These are phyloP conservation scores for Hibiscus syriacus DNA, from an alignment of 345 rosid genomes.

Conservation along the genomic window DNA sequence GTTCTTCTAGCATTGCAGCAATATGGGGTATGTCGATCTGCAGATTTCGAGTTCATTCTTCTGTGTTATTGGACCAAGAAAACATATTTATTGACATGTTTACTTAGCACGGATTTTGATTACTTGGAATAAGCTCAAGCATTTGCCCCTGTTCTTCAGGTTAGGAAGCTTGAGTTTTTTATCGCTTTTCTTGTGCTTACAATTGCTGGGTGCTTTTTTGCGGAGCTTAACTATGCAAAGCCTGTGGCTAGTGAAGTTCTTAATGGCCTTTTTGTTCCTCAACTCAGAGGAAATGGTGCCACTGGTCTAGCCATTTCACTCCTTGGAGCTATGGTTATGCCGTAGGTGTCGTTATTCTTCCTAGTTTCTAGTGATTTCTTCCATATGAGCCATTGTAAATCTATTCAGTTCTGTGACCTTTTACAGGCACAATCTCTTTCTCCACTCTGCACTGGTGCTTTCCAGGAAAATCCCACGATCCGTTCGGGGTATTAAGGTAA, in stretches of 20 bases:
- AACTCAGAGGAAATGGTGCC: slow-evolving; percentile 88
- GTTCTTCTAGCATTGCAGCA: slow-evolving; percentile 74
- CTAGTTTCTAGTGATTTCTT: slow-evolving; percentile 1
- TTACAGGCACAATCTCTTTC: slow-evolving; percentile 84
- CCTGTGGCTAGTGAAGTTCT: slow-evolving; percentile 67
- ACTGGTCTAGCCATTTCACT: slow-evolving; percentile 90
- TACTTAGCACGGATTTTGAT: slow-evolving; percentile 6
- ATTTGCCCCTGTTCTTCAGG: slow-evolving; percentile 32
- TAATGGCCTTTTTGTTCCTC: slow-evolving; percentile 85
- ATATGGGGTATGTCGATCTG: slow-evolving; percentile 60
- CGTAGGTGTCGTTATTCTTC: slow-evolving; percentile 45
- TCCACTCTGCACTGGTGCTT: slow-evolving; percentile 93
- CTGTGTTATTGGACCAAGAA: neutral
- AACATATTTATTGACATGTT: neutral
- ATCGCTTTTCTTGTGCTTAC: slow-evolving; percentile 78
- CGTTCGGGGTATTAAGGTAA: slow-evolving; percentile 67
- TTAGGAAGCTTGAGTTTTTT: slow-evolving; percentile 81
- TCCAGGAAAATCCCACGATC: slow-evolving; percentile 90
- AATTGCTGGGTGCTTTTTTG: slow-evolving; percentile 79
- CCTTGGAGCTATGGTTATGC: slow-evolving; percentile 97
- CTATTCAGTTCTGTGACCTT: slow-evolving; percentile 4
- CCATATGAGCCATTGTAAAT: slow-evolving; percentile 1
- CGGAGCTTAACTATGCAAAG: slow-evolving; percentile 76
- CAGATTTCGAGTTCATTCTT: neutral
- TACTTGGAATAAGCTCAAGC: neutral